These are phyloP conservation scores for Rhizoctonia solani DNA, from an alignment of 1,284 basidiomycete species.

Conservation along the genomic window DNA sequence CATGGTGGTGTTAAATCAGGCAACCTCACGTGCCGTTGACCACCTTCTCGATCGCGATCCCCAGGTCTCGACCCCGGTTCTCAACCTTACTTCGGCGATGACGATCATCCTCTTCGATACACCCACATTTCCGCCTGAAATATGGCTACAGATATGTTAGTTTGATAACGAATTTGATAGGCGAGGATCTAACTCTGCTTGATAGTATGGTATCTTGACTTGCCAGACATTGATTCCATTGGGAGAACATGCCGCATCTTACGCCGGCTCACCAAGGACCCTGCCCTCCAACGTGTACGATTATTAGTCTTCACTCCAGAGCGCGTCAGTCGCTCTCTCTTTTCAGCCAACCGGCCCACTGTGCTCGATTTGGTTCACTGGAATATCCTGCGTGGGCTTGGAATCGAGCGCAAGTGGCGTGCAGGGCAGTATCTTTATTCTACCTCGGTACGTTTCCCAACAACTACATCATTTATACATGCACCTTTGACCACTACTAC, in stretches of 20 bases:
- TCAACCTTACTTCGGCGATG: neutral
- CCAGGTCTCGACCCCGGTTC: too few relatives aligned
- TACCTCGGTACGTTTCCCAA: neutral
- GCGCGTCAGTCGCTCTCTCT: slow-evolving; percentile 12
- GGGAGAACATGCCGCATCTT: neutral
- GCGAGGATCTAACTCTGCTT: neutral
- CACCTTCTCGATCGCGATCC: neutral
- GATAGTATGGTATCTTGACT: slow-evolving; percentile 13
- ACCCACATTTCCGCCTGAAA: slow-evolving; percentile 24
- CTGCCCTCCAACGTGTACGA: slow-evolving; percentile 15
- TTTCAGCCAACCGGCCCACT: slow-evolving; percentile 7
- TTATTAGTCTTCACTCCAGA: slow-evolving; percentile 12
- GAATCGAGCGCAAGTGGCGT: slow-evolving; percentile 10
- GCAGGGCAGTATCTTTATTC: slow-evolving; percentile 16
- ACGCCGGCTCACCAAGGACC: slow-evolving; percentile 2
- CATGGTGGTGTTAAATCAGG: slow-evolving; percentile 6
- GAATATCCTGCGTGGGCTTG: slow-evolving; percentile 17
- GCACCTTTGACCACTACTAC: neutral
- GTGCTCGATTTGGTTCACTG: slow-evolving; percentile 2
- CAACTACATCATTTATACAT: neutral
- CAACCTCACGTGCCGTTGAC: neutral
- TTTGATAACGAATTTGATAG: neutral
- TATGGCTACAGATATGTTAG: slow-evolving; percentile 27
- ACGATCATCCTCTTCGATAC: neutral
- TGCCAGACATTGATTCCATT: slow-evolving; percentile 10